Percentiles rank a stretch among this genome's conserved stretches.
Conservation (phyloP, 2,329 filamentous ascomycete species). For the Bipolaris bicolor region DNA sequence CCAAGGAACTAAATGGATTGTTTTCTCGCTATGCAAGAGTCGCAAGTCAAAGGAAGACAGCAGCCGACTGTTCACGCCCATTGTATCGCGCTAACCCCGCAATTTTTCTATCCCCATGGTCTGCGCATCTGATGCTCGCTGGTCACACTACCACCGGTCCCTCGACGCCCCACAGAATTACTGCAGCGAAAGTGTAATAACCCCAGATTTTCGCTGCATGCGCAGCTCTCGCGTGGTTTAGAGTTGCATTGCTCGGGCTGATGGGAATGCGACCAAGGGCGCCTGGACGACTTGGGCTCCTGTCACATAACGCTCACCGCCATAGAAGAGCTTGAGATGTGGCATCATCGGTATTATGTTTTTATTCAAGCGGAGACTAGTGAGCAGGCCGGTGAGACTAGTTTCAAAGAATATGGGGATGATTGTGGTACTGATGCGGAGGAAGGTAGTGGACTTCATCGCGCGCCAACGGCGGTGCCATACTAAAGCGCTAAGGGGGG, state of each 20-base stretch:
- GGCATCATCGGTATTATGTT: neutral
- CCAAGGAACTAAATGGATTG: neutral
- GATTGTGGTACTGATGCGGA: neutral
- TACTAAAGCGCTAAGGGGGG: neutral
- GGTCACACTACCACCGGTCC: constrained; percentile 18
- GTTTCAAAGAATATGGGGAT: neutral
- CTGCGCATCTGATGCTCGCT: constrained; percentile 17
- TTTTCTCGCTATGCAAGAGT: neutral
- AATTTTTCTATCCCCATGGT: constrained; percentile 6
- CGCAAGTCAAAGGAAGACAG: neutral
- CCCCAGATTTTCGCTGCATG: constrained; percentile 12
- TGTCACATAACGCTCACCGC: constrained; percentile 10
- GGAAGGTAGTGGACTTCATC: neutral
- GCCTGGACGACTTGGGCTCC: neutral
- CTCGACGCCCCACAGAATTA: constrained; percentile 12
- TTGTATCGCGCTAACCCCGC: constrained; percentile 15
- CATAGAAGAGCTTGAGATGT: neutral
- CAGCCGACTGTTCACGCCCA: neutral
- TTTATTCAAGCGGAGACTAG: neutral
- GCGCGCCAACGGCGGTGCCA: neutral
- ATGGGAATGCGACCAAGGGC: neutral
- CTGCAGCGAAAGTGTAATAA: neutral
- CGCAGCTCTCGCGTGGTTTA: constrained; percentile 20
- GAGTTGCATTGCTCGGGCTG: constrained; percentile 10
- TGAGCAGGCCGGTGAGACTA: neutral